A percentile compares a stretch with the other conserved stretches of the same genome.
Conservation (phyloP, 2,329 filamentous ascomycete species). For the Fusarium secorum region DNA sequence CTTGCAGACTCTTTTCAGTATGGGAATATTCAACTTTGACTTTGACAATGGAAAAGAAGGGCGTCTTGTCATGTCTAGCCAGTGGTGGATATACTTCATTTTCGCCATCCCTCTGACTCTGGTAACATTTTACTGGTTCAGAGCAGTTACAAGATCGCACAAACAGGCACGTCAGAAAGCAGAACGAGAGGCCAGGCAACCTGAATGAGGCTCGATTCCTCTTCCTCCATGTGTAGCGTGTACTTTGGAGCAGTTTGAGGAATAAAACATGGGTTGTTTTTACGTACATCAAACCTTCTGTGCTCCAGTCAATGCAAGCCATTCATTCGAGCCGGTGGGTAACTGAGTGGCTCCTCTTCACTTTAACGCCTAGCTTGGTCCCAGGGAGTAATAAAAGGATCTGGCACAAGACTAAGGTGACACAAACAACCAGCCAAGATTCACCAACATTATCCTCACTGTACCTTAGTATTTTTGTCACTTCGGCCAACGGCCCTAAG, state of each 20-base stretch:
- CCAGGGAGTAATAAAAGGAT: background rate
- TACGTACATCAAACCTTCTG: background rate
- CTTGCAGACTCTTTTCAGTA: background rate
- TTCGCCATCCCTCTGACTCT: background rate
- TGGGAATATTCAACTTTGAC: background rate
- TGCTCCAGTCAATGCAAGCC: background rate
- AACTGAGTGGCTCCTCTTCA: background rate
- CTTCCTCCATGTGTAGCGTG: rapidly evolving
- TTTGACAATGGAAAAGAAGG: background rate
- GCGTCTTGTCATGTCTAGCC: background rate
- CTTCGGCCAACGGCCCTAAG: rapidly evolving
- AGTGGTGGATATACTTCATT: background rate
- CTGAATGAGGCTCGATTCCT: background rate
- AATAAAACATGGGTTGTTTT: background rate
- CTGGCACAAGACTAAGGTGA: rapidly evolving
- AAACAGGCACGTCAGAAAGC: background rate
- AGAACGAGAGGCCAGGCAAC: background rate
- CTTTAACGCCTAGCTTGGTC: background rate
- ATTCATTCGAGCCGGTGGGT: background rate
- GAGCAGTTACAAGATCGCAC: background rate
- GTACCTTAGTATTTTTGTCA: rapidly evolving
- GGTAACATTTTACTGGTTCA: background rate
- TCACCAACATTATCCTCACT: too few relatives aligned
- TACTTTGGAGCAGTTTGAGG: rapidly evolving
- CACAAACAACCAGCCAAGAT: too few relatives aligned